Evolutionary conservation across 108 stramenopile genomes (phyloP).

Genomic region (Nannochloropsis granulata): DNA sequence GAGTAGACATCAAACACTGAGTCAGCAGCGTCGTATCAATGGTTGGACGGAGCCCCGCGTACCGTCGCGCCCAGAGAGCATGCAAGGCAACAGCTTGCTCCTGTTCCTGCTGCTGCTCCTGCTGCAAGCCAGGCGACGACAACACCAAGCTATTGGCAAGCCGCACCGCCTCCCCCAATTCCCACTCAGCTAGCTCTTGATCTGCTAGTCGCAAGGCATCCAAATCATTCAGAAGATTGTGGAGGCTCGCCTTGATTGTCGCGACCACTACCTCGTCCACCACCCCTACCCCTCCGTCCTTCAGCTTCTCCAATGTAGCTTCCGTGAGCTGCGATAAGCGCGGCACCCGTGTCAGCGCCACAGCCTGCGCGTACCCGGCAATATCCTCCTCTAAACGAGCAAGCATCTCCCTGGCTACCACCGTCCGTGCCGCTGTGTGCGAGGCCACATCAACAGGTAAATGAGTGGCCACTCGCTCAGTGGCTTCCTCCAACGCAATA

Average conservation of each 20-base stretch:
- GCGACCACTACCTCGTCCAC: not conserved
- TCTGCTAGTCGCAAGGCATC: not conserved
- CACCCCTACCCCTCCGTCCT: not conserved
- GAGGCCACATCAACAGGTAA: conserved; percentile 12
- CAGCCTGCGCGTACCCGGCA: not conserved
- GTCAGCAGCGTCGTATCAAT: not conserved
- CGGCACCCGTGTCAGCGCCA: not conserved
- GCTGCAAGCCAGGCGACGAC: not conserved
- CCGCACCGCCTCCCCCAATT: not conserved
- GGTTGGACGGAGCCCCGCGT: not conserved
- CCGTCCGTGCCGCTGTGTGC: conserved; percentile 17
- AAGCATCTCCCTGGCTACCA: conserved; percentile 20
- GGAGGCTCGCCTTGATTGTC: not conserved
- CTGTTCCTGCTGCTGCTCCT: not conserved
- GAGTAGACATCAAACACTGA: conserved; percentile 12
- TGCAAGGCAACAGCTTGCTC: not conserved
- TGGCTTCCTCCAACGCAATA: not conserved
- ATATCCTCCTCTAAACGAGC: conserved; percentile 20
- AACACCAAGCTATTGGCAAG: not conserved
- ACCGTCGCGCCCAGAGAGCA: not conserved
- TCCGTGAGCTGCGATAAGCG: not conserved
- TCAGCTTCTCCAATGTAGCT: not conserved
- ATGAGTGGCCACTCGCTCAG: not conserved
- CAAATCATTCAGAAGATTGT: not conserved
- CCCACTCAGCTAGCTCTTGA: not conserved